Conservation (phyloP, 805 yeast species). For the Helenozyma baotianmanensis region DNA sequence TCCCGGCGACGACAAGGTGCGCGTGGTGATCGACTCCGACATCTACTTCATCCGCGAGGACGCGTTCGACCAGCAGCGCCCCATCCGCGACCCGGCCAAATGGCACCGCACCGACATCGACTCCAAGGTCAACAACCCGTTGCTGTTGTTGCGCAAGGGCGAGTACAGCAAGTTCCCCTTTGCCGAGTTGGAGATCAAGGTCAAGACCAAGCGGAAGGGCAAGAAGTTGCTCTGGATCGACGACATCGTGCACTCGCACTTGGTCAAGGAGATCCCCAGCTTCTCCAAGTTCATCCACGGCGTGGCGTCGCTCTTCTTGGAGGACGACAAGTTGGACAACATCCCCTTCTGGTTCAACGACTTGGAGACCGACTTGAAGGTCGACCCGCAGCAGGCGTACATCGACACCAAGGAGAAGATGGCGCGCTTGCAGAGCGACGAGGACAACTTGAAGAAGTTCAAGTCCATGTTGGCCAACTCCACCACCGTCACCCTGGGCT, state of each 20-base stretch:
- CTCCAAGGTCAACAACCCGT: conserved; percentile 64
- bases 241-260: conserved; percentile 69
- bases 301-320: conserved; percentile 79
- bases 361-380: conserved; percentile 53
- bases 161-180: conserved; percentile 82
- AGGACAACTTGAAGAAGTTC: conserved; percentile 41
- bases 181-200: conserved; percentile 82
- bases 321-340: conserved; percentile 84
- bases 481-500: conserved; percentile 18
- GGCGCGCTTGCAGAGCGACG: conserved; percentile 44
- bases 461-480: conserved; percentile 33
- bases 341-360: conserved; percentile 96
- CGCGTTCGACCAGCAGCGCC: conserved; percentile 74
- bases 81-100: conserved; percentile 79
- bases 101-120: conserved; percentile 96
- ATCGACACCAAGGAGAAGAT: conserved; percentile 58
- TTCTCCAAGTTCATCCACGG: conserved; percentile 94
- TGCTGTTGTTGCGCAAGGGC: conserved; percentile 73
- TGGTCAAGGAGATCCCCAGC: conserved; percentile 90
- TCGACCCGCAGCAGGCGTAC: conserved; percentile 74
- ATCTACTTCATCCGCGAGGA: conserved; percentile 87
- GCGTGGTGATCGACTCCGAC: conserved; percentile 88
- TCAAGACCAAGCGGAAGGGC: conserved; percentile 42
- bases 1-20: conserved; percentile 92
- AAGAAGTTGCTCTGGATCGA: conserved; percentile 72